Conservation (phyloP, 169 alveolate species). For the Plasmodium inui region DNA sequence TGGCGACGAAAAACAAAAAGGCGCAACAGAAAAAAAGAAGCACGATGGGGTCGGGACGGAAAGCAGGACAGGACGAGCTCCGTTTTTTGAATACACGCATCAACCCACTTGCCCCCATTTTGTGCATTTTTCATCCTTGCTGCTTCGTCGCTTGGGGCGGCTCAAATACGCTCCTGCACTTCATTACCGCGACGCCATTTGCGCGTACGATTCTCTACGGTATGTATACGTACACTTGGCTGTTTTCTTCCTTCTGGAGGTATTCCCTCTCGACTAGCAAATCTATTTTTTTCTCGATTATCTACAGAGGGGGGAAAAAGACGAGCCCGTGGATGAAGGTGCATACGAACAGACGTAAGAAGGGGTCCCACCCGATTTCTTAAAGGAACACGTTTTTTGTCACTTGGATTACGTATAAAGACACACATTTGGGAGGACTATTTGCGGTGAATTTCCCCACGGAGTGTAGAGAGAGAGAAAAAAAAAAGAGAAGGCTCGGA, state of each 20-base stretch:
- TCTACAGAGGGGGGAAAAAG: background rate
- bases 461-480: background rate
- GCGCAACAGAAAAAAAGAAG: background rate
- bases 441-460: background rate
- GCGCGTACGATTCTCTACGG: conserved; percentile 5
- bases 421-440: background rate
- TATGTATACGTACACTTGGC: conserved; percentile 64
- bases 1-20: background rate
- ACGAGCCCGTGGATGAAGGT: background rate
- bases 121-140: background rate
- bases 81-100: background rate
- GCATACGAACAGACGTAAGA: background rate
- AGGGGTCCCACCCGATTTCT: background rate
- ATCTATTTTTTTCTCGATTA: conserved; percentile 64
- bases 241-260: conserved; percentile 72
- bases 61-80: background rate
- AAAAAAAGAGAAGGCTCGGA: background rate
- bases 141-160: background rate
- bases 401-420: background rate
- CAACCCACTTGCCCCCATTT: background rate
- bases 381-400: background rate
- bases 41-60: background rate
- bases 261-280: conserved; percentile 69
- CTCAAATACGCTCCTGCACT: background rate
- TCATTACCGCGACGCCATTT: background rate